Base-by-base conservation (phyloP, 352 stramenopile genomes). In the Globisporangium splendens region DNA sequence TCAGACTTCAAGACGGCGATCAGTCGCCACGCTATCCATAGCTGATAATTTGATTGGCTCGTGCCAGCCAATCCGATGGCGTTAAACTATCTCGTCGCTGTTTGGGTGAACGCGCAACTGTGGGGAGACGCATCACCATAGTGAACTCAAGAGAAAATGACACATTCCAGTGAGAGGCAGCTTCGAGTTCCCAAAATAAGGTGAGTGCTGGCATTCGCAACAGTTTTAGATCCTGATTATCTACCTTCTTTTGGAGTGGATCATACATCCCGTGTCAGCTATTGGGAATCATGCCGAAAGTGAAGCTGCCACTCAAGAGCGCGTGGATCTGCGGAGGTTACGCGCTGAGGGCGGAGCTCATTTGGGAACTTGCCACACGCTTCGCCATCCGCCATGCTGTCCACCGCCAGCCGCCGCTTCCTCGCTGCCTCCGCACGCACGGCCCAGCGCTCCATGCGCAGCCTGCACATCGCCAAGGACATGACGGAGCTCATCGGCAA, bases 401-500 rank as follows among this genome's bases (percentile, higher is more conserved):
- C 59, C 35, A 59, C 59, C 18, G 48, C 61, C 33, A 50, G 46
- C 41, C 70, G 70, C 51, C 70, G 64, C 43, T 58, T 79, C 49
- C 43, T 68, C 50, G 46, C 57, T 41, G 60, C 49, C 56, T 35
- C 28, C 28, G 63, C 63, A 48, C 70, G 66, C 61, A 51, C 66
- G 22, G 43, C 70, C 20, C 64, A 79, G 59, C 72, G 74, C 68
- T 35, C 28, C 28, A 35, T 8, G 28, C 28, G 28, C 28, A 79
- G 65, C 53, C 63, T 88, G 54, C 70, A 89, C 63, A 98, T 98
- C 70, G 95, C 93, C 67, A 85, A 96, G 46, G 91, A 96, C 70
- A 91, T 98, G 71, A 96, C 96, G 21, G 91, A 90, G 56, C 83
- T 98, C 50, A 98, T 98, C 70, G 95, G 95, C 41, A 96, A 96